Base-by-base conservation (phyloP, 495 filamentous ascomycete genomes). In the Tuber indicum region DNA sequence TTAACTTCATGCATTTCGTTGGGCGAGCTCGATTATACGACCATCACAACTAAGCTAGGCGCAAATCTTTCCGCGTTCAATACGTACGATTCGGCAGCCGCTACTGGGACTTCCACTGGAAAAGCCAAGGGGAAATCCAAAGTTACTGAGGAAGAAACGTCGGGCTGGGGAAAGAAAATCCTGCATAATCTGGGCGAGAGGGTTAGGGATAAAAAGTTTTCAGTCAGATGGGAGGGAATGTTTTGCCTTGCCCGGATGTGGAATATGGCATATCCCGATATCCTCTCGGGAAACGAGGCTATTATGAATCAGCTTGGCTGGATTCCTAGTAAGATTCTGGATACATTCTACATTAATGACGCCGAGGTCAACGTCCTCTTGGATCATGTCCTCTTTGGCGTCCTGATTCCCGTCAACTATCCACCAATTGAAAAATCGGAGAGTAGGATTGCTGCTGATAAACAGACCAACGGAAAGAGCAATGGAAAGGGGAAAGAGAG, bases 271-370 rank as follows among this genome's bases (percentile, higher is more conserved):
- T 90, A 90, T 32, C 92, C 94, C 36, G 94, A 97, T 77, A 91
- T 99, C 77, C 91, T 92, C 66, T 90, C 90, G 69, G 93, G 92
- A 26, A 91, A 95, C 78, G 93, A 97, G 78, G 85, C 88, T 12
- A 90, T 97, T 23, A 88, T 87, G 8, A 86, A 89, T 39, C 86
- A 93, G 19, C 85, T 99, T 17, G 91, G 91, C 21, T 91, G 90
- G 71, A 92, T 94, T 69, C 95, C 96, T 19, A 91, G 91, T 2
- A 94, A 90, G 81, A 94, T 98, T 52, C 89, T 97, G 74, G 93
- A 94, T 80, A 90, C 92, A 0, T 92, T 91, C 77, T 99, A 97
- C 82, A 91, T 94, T 70, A 98, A 98, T 82, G 94, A 98, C 82
- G 86, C 86, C 7, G 94, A 97, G 76, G 89, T 98, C 74, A 94